A percentile compares a stretch with the other conserved stretches of the same genome.
phyloP scores from a whole-genome alignment of 495 filamentous ascomycete species.

The Physcia stellaris region DNA sequence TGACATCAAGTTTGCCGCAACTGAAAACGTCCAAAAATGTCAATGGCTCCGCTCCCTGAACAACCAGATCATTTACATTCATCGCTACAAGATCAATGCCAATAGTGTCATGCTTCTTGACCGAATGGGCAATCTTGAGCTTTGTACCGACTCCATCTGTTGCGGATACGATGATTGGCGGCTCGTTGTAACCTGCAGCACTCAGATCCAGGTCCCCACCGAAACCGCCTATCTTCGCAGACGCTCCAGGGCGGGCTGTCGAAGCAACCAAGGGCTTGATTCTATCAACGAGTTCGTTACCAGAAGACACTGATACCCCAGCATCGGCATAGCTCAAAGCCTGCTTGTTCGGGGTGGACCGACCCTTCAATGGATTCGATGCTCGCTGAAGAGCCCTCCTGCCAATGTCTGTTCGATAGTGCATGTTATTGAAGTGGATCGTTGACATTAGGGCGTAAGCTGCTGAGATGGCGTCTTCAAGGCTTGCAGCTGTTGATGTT shows the following conservation, averaged over 20 bases:
- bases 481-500: constrained; percentile 57
- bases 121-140: constrained; percentile 80
- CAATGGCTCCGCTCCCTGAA: constrained; percentile 84
- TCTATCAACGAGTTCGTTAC: constrained; percentile 75
- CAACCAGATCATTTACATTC: constrained; percentile 96
- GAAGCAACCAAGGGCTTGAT: constrained; percentile 75
- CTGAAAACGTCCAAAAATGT: constrained; percentile 97
- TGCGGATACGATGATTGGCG: constrained; percentile 71
- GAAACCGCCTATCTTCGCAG: constrained; percentile 88
- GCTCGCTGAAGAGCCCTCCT: constrained; percentile 38
- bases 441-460: constrained; percentile 68
- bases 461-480: constrained; percentile 69
- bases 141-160: constrained; percentile 97
- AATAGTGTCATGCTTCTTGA: constrained; percentile 80
- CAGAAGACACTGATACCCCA: constrained; percentile 83
- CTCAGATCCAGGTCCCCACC: constrained; percentile 77
- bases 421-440: constrained; percentile 82
- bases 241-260: constrained; percentile 70
- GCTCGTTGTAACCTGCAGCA: constrained; percentile 56
- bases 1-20: constrained; percentile 67
- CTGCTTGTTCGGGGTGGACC: constrained; percentile 19
- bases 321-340: constrained; percentile 84
- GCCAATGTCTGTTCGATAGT: constrained; percentile 86
- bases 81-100: constrained; percentile 95
- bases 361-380: constrained; percentile 18